Conservation (phyloP, 2,329 filamentous ascomycete genomes). For the Stagonosporopsis tanaceti region DNA sequence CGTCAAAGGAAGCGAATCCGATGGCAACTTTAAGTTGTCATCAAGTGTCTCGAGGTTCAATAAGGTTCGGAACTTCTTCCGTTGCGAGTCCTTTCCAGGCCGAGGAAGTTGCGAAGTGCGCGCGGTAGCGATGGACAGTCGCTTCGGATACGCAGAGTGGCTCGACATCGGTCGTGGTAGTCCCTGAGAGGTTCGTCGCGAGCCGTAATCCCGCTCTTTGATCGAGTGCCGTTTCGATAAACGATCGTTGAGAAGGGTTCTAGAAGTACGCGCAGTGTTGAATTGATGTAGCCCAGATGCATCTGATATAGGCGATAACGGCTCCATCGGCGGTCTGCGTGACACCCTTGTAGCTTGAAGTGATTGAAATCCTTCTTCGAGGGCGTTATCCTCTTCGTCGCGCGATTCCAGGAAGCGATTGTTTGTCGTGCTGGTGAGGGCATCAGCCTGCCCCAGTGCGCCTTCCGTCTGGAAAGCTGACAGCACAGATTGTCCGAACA, state of each 20-base stretch:
- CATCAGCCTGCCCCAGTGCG: conserved; percentile 4
- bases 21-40: not conserved
- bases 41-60: not conserved
- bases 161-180: conserved; percentile 14
- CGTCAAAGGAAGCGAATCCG: conserved; percentile 48
- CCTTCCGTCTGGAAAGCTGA: conserved; percentile 22
- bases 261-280: conserved; percentile 13
- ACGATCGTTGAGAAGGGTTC: conserved; percentile 6
- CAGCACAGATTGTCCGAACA: conserved; percentile 30
- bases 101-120: not conserved
- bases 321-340: not conserved
- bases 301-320: conserved; percentile 4
- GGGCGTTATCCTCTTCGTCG: conserved; percentile 1
- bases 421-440: not conserved
- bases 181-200: conserved; percentile 16
- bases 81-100: not conserved
- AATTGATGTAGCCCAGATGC: not conserved
- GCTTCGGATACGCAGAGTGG: conserved; percentile 11
- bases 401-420: not conserved
- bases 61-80: conserved; percentile 7
- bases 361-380: not conserved
- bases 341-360: not conserved
- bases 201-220: conserved; percentile 12
- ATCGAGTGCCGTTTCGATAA: conserved; percentile 9
- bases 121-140: conserved; percentile 6